Base-by-base conservation (phyloP, 2,329 filamentous ascomycete genomes). In the Emmonsiellopsis sp. region DNA sequence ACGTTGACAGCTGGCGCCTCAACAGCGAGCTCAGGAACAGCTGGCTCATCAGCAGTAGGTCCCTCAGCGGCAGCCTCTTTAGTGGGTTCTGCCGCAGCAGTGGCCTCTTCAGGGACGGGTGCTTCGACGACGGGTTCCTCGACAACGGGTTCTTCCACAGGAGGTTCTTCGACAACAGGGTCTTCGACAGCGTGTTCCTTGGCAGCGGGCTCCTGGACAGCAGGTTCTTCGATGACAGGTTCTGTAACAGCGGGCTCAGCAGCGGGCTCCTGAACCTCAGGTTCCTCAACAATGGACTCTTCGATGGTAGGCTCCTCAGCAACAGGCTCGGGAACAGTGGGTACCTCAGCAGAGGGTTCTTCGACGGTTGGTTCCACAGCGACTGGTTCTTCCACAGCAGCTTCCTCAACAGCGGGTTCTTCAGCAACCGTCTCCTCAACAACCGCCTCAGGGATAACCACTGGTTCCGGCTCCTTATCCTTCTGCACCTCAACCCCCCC, bases 401-500 rank as follows among this genome's bases (percentile, higher is more conserved):
- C 7, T 20, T 48, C 31, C 15, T 38, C 51, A n/a, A 41, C 4
- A 26, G 15, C 8, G 10, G 20, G 9, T 48, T 42, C 49, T 26
- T 16, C 15, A 9, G n/a, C 43, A 45, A 16, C 11, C 11, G 44
- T 6, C 16, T 30, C 51, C 30, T 52, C 42, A 38, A 41, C 4
- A 26, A 30, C 41, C 15, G 42, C 31, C 16, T 46, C 11, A 40
- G 43, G 42, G 31, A 37, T 26, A 13, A 13, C 38, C 40, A 45
- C 34, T 16, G 52, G 46, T 13, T 51, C 48, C 48, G 26, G 30
- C 26, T 54, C 30, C 35, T 47, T 61, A 44, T 55, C 55, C 6
- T 58, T 49, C 53, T 61, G 67, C 8, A 60, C 62, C 37, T 58
- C 56, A 8, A 60, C 62, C 42, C 59, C 59, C 32, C 61, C 60